phyloP scores from a whole-genome alignment of 225 moss, liverwort and hornwort genomes.

The Neckera pumila region DNA sequence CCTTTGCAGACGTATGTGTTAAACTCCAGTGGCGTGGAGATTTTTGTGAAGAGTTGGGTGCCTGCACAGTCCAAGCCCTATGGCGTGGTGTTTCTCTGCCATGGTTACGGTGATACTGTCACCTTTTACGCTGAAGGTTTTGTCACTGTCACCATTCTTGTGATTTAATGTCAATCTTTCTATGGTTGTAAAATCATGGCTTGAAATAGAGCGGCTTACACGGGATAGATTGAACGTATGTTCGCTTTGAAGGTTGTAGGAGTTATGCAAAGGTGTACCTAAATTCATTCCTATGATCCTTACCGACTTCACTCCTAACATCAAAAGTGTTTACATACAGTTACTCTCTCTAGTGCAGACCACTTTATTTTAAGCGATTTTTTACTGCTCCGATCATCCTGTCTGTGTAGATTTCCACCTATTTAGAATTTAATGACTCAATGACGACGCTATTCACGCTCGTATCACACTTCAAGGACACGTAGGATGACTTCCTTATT shows the following conservation, averaged over 20 bases:
- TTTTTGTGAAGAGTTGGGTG: slow-evolving; percentile 79
- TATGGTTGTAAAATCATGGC: not conserved
- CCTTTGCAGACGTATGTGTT: slow-evolving; percentile 41
- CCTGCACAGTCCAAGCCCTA: slow-evolving; percentile 27
- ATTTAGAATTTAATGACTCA: not conserved
- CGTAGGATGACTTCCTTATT: not conserved
- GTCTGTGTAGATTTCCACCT: not conserved
- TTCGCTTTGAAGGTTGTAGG: no score
- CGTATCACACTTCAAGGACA: not conserved
- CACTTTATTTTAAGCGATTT: no score
- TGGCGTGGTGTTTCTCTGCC: slow-evolving; percentile 70
- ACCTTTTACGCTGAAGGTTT: slow-evolving; percentile 75
- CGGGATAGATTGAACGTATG: not conserved
- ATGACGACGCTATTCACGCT: not conserved
- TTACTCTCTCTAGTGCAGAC: not conserved
- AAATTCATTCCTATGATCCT: not conserved
- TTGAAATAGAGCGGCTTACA: not conserved
- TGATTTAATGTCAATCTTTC: not conserved
- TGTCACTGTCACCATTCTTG: not conserved
- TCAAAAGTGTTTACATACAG: no score
- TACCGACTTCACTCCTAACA: not conserved
- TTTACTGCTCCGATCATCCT: not conserved
- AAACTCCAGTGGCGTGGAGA: slow-evolving; percentile 56
- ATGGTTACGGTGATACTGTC: slow-evolving; percentile 82
- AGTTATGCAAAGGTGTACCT: not conserved